Conservation (phyloP, 2,329 filamentous ascomycete species). For the Nemania sp. region DNA sequence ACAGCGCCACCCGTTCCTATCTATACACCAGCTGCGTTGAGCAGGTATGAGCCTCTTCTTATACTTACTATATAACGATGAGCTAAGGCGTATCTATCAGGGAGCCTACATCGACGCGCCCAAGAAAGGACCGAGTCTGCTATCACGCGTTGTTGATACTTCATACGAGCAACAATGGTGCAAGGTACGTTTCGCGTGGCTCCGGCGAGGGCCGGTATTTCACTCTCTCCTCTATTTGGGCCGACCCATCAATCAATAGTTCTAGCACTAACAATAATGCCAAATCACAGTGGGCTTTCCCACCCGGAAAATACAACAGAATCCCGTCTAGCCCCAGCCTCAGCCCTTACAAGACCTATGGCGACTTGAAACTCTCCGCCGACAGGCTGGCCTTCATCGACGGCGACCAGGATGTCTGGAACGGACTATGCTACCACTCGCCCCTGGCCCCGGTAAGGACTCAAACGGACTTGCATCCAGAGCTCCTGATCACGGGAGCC, state of each 20-base stretch:
- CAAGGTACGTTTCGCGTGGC: constrained; percentile 28
- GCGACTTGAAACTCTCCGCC: constrained; percentile 51
- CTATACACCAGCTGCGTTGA: constrained; percentile 56
- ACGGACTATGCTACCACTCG: constrained; percentile 56
- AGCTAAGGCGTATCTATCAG: constrained; percentile 10
- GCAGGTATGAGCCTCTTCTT: constrained; percentile 31
- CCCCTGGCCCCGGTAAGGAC: constrained; percentile 44
- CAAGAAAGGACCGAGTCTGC: constrained; percentile 48
- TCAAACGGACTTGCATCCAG: constrained; percentile 49
- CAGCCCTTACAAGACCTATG: constrained; percentile 50
- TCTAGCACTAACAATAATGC: neutral
- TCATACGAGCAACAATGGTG: constrained; percentile 61
- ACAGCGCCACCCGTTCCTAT: constrained; percentile 49
- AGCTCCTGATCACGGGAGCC: constrained; percentile 53
- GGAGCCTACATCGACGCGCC: constrained; percentile 55
- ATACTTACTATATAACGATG: neutral
- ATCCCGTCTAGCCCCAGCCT: constrained; percentile 51
- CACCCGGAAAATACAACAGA: constrained; percentile 49
- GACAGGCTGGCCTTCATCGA: constrained; percentile 56
- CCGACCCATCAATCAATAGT: neutral
- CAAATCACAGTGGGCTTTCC: constrained; percentile 51
- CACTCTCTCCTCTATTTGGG: too few species aligned
- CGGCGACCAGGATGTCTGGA: constrained; percentile 57
- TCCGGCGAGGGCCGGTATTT: neutral
- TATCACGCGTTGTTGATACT: constrained; percentile 52